Base-by-base conservation (phyloP, 345 rosid species). In the Syzygium oleosum region DNA sequence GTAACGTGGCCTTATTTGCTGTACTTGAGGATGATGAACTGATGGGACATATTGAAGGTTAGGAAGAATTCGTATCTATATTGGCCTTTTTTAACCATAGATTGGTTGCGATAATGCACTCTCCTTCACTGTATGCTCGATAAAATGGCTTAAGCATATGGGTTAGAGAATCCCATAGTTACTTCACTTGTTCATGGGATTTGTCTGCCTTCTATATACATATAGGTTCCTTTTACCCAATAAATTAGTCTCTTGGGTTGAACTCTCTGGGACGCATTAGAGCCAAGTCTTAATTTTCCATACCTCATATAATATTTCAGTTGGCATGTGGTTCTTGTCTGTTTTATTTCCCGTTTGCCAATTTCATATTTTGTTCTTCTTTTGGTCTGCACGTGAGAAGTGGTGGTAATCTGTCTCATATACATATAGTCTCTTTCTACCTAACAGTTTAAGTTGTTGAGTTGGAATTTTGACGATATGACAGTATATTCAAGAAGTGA, bases 401-500 rank as follows among this genome's bases (percentile, higher is more conserved):
- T 68, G 79, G 79, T 34, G 1, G 46, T 9, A 34, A 8, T 34
- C 79, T 34, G 34, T 34, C 25, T 31, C 43, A 68, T 63, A 29
- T 31, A 16, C 34, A 65, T 31, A 31, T 31, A 61, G 73, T 61
- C 34, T 61, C 34, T 61, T 61, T 68, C 79, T 38, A 68, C 43
- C 23, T 31, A 68, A 38, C 23, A 13, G 0, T 34, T 65, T 68
- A 31, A 68, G 46, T 0, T 68, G 22, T 68, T 0, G 0, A 34
- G 23, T 68, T 34, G 79, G 79, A 68, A 34, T 16, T 68, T 34
- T 17, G 13, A 68, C 25, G 1, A 17, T 31, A 31, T 31, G 41
- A 65, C 31, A 65, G 6, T 34, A 16, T 68, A 68, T 68, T 34
- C 34, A 5, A 68, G 79, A 68, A 68, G 79, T 38, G 79, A 68